phyloP scores from a whole-genome alignment of 1,284 basidiomycete genomes.

The Ustilago sp. region DNA sequence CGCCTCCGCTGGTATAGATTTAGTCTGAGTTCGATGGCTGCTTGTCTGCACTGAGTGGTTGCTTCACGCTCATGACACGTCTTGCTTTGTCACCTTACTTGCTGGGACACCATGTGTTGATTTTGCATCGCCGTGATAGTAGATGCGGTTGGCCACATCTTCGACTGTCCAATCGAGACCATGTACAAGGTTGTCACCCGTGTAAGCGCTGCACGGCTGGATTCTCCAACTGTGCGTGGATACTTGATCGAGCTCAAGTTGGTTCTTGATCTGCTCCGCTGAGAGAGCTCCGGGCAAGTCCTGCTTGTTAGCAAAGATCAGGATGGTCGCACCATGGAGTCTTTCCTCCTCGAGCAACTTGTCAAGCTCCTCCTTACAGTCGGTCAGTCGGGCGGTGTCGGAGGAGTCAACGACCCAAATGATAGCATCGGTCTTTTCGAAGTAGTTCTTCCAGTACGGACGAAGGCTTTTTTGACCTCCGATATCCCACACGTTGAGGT shows the following conservation, averaged over 20 bases:
- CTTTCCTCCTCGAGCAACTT: slow-evolving; percentile 91
- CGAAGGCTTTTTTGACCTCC: slow-evolving; percentile 94
- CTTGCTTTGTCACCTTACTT: background rate
- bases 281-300: slow-evolving; percentile 90
- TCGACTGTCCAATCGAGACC: slow-evolving; percentile 95
- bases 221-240: slow-evolving; percentile 94
- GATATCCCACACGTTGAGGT: slow-evolving; percentile 79
- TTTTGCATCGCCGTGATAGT: slow-evolving; percentile 56
- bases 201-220: slow-evolving; percentile 89
- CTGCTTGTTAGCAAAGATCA: slow-evolving; percentile 99
- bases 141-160: slow-evolving; percentile 76
- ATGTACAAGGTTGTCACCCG: slow-evolving; percentile 83
- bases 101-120: slow-evolving; percentile 5
- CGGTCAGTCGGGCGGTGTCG: slow-evolving; percentile 86
- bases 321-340: slow-evolving; percentile 89
- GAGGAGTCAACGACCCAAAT: slow-evolving; percentile 99
- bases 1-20: background rate
- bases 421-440: slow-evolving; percentile 96
- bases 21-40: background rate
- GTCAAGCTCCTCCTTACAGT: slow-evolving; percentile 88
- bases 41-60: background rate
- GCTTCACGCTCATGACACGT: slow-evolving; percentile 7
- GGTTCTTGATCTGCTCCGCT: slow-evolving; percentile 79
- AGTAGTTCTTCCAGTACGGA: slow-evolving; percentile 99
- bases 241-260: slow-evolving; percentile 48